Percentiles rank a stretch among this genome's conserved stretches.
Conservation (phyloP, 1,284 basidiomycete genomes). For the Tilletia setariae region DNA sequence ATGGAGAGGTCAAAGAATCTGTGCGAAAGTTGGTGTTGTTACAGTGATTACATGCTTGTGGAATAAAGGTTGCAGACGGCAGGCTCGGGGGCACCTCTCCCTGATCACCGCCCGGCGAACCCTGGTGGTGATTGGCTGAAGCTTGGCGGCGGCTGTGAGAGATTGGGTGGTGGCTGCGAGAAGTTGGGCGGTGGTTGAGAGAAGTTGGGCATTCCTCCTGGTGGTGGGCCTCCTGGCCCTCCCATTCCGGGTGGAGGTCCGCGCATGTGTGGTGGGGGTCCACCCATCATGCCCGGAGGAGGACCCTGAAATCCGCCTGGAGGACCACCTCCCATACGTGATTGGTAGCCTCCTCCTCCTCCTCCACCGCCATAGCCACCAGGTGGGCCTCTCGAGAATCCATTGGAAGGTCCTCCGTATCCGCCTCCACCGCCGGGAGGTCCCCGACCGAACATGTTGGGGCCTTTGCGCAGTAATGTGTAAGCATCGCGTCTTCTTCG, state of each 20-base stretch:
- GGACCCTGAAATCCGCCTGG: not conserved
- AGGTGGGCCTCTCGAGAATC: slow-evolving; percentile 4
- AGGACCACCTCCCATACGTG: not conserved
- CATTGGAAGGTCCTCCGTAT: not conserved
- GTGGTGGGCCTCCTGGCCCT: not conserved
- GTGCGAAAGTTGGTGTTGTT: too few relatives aligned
- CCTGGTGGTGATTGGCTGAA: not conserved
- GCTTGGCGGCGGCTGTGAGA: not conserved
- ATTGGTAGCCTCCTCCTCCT: not conserved
- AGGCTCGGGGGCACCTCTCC: too few relatives aligned
- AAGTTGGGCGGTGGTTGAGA: slow-evolving; percentile 3
- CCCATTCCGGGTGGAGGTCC: slow-evolving; percentile 1
- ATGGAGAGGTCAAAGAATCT: too few relatives aligned
- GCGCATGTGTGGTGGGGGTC: slow-evolving; percentile 4
- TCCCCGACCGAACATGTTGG: not conserved
- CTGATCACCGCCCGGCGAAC: not conserved
- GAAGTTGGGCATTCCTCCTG: slow-evolving; percentile 11
- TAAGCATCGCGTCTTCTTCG: not conserved
- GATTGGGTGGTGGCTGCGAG: not conserved
- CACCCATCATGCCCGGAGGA: not conserved
- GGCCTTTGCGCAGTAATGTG: not conserved
- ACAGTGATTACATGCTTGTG: too few relatives aligned
- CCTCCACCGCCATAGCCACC: slow-evolving; percentile 7
- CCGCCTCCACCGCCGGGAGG: not conserved
- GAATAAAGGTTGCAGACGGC: too few relatives aligned